These are phyloP conservation scores for Psilocybe tampanensis DNA, from an alignment of 768 basidiomycete genomes.

Conservation along the genomic window DNA sequence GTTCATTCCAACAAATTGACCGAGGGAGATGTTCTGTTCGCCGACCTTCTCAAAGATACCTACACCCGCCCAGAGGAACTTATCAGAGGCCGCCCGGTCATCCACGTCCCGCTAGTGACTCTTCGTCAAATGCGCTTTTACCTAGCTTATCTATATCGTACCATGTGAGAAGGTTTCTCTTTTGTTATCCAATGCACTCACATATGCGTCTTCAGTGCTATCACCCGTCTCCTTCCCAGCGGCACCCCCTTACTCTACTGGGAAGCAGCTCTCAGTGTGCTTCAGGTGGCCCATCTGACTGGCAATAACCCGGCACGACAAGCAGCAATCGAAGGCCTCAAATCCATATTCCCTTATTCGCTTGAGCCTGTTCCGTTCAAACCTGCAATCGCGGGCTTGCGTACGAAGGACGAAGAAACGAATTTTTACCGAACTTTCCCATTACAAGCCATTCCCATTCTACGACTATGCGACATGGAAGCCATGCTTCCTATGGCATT, in stretches of 20 bases:
- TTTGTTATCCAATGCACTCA: not conserved
- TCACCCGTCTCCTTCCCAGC: not conserved
- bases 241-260: conserved; percentile 10
- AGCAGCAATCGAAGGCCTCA: not conserved
- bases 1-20: conserved; percentile 17
- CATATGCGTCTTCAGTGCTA: not conserved
- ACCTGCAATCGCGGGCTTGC: not conserved
- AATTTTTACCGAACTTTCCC: conserved; percentile 17
- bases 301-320: not conserved
- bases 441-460: conserved; percentile 21
- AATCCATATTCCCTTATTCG: conserved; percentile 3
- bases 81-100: not conserved
- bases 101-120: not conserved
- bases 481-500: conserved; percentile 23
- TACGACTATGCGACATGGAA: conserved; percentile 14
- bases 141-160: conserved; percentile 4
- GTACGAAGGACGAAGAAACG: not conserved
- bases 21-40: conserved; percentile 18
- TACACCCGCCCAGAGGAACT: not conserved
- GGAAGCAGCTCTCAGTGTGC: conserved; percentile 1
- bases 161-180: not conserved
- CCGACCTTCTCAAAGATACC: conserved; percentile 6
- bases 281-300: not conserved
- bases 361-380: not conserved
- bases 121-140: conserved; percentile 9